phyloP scores from a whole-genome alignment of 306 rosid genomes.

The Malus domestica region ASM211411v1 NC_041802.1:6843501-6844000 shows the following conservation, averaged over 20 bases:
- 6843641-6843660: background rate
- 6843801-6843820: background rate
- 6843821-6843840: background rate
- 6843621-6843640: background rate
- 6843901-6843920: background rate
- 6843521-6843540: background rate
- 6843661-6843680: background rate
- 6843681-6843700: background rate
- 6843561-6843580: background rate
- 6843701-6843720: background rate
- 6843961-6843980: background rate
- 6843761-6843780: background rate
- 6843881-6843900: background rate
- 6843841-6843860: background rate
- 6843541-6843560: background rate
- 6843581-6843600: background rate
- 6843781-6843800: background rate
- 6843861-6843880: background rate
- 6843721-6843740: background rate
- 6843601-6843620: background rate
- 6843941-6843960: background rate
- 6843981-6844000: background rate
- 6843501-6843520: background rate
- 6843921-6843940: background rate
- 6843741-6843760: background rate